These are phyloP conservation scores for Fusarium xyrophilum DNA, from an alignment of 2,329 filamentous ascomycete genomes.

Conservation along the genomic window DNA sequence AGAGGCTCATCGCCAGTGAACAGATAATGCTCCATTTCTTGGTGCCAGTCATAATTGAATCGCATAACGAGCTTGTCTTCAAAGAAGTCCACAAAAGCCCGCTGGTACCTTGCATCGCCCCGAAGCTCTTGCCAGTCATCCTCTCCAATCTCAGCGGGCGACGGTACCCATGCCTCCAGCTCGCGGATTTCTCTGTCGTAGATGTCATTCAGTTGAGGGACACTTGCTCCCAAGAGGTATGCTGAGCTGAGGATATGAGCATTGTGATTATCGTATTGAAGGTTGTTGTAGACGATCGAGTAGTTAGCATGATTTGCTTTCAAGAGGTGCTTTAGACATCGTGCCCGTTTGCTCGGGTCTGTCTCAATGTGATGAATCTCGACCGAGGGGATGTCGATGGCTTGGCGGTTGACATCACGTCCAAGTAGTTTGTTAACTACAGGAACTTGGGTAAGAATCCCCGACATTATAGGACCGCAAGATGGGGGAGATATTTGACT, in stretches of 20 bases:
- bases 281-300: constrained; percentile 78
- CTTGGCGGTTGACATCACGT: constrained; percentile 38
- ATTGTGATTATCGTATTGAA: constrained; percentile 81
- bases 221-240: constrained; percentile 80
- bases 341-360: constrained; percentile 75
- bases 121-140: constrained; percentile 88
- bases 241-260: constrained; percentile 84
- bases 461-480: constrained; percentile 41
- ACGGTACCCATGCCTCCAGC: constrained; percentile 81
- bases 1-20: constrained; percentile 77
- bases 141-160: constrained; percentile 81
- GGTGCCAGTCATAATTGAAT: constrained; percentile 83
- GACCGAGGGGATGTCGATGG: constrained; percentile 69
- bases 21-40: constrained; percentile 76
- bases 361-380: constrained; percentile 82
- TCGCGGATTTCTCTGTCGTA: constrained; percentile 78
- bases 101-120: constrained; percentile 80
- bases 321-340: constrained; percentile 88
- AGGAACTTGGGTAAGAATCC: constrained; percentile 47
- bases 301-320: constrained; percentile 92
- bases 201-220: constrained; percentile 75
- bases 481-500: neutral
- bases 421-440: constrained; percentile 41
- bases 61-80: constrained; percentile 83
- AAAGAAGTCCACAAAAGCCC: constrained; percentile 93